These are phyloP conservation scores for Penicillium sp. DNA, from an alignment of 2,329 filamentous ascomycete genomes.

Conservation along the genomic window DNA sequence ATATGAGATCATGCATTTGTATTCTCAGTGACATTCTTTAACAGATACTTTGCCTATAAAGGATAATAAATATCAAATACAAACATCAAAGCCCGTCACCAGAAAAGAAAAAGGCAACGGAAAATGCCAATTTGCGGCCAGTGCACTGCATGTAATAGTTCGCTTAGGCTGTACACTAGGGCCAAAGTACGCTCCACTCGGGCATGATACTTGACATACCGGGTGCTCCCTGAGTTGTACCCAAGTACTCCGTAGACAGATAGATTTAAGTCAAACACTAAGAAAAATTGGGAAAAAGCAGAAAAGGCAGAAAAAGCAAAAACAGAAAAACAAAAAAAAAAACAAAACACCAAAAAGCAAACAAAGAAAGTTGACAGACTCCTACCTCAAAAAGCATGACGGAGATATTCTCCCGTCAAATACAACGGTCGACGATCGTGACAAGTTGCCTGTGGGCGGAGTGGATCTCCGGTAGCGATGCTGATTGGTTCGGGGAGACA, in stretches of 20 bases:
- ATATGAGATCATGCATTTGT: no score
- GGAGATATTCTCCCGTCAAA: conserved; percentile 9
- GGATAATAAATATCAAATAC: not conserved
- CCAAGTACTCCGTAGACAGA: no score
- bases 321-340: not conserved
- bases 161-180: conserved; percentile 24
- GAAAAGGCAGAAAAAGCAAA: not conserved
- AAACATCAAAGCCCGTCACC: no score
- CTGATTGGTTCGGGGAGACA: conserved; percentile 39
- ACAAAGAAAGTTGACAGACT: not conserved
- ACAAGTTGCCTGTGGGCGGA: conserved; percentile 11
- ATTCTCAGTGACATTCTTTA: no score
- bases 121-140: conserved; percentile 29
- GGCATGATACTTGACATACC: not conserved
- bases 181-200: conserved; percentile 32
- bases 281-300: not conserved
- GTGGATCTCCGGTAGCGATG: conserved; percentile 12
- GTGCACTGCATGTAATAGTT: conserved; percentile 30
- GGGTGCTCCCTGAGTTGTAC: no score
- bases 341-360: no score
- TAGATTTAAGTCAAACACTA: no score
- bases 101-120: conserved; percentile 25
- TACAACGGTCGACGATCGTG: conserved; percentile 22
- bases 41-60: no score
- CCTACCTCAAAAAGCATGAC: not conserved